Base-by-base conservation (phyloP, 768 basidiomycete genomes). In the Pleurotus sapidus region DNA sequence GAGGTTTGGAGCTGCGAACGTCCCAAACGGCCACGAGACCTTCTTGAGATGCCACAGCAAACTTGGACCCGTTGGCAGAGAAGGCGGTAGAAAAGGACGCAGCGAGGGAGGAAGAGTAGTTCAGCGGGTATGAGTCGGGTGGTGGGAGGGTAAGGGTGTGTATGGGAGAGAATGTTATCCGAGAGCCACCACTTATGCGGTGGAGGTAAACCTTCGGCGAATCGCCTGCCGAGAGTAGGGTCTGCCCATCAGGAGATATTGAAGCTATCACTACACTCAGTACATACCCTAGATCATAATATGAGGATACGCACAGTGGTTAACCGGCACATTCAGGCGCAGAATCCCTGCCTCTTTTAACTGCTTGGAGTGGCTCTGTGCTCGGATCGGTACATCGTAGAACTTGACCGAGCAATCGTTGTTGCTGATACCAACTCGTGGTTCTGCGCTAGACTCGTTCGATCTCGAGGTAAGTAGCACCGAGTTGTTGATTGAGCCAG, bases 201-300 rank as follows among this genome's bases (percentile, higher is more conserved):
- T 94, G 90, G 12, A 98, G 80, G 67, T 86, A 89, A 9, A 95
- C 86, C 57, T 92, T 87, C 45, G 87, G 84, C 8, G 93, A 94
- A 68, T 98, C 95, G 20, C 95, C 95, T 0, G 95, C 95, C 2
- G 89, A 93, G 1, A 97, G 82, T 12, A 98, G 79, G 0, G 88
- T 93, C 46, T 84, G 82, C 1, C 93, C 89, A 64, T 96, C 92
- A 0, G 93, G 93, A 0, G 93, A 94, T 63, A 98, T 82, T 7
- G 94, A 94, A 3, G 91, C 93, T 95, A 63, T 55, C 59, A 17
- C 40, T 42, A 56, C 42, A 61, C 49, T 61, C 57, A 42, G 60
- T n/a, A 58, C 46, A 53, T 40, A 49, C 11, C 61, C 24, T 14
- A 43, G 30, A 54, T 58, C 27, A 46, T 49, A 30, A 12, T 38